phyloP scores from a whole-genome alignment of 2,329 filamentous ascomycete species.

The Xylaria sp. region DNA sequence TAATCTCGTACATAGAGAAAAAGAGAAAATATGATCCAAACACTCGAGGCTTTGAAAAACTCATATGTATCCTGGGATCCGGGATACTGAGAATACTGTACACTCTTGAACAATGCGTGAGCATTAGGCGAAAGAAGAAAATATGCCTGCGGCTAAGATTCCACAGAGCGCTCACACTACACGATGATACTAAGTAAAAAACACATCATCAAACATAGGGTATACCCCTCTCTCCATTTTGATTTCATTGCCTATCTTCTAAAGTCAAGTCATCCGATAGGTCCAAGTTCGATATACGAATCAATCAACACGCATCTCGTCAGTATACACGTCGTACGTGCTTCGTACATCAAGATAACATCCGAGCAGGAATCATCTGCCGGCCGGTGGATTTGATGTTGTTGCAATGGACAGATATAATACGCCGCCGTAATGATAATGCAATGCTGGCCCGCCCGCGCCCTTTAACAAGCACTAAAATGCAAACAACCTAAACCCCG shows the following conservation, averaged over 20 bases:
- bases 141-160: no score
- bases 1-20: no score
- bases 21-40: no score
- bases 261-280: background rate
- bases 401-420: slow-evolving; percentile 15
- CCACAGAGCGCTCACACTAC: background rate
- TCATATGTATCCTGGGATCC: no score
- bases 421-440: slow-evolving; percentile 26
- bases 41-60: no score
- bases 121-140: no score
- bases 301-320: slow-evolving; percentile 2
- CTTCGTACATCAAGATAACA: slow-evolving; percentile 13
- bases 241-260: background rate
- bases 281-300: slow-evolving; percentile 5
- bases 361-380: background rate
- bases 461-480: slow-evolving; percentile 21
- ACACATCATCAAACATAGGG: background rate
- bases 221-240: background rate
- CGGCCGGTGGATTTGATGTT: background rate
- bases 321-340: slow-evolving; percentile 9
- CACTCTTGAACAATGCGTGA: no score
- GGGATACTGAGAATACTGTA: no score
- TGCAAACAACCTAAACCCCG: slow-evolving; percentile 22
- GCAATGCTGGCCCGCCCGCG: slow-evolving; percentile 19
- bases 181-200: background rate